Percentiles rank a stretch among this genome's conserved stretches.
Conservation (phyloP, 2,329 filamentous ascomycete species). For the Pezicula radicicola region DNA sequence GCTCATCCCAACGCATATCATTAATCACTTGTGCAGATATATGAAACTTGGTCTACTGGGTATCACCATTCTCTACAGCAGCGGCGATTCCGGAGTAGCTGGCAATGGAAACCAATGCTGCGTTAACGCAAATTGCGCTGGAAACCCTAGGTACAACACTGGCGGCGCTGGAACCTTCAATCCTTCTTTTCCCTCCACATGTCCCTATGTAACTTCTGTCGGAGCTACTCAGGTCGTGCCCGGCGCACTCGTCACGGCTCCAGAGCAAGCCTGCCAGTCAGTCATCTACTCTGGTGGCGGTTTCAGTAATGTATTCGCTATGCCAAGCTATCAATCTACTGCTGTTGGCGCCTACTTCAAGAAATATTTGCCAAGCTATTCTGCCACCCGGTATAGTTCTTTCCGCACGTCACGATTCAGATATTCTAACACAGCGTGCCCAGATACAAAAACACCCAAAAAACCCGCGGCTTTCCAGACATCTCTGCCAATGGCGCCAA, state of each 20-base stretch:
- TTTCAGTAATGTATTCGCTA: constrained; percentile 1
- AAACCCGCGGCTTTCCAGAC: constrained; percentile 46
- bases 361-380: not conserved
- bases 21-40: constrained; percentile 26
- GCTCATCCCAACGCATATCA: not conserved
- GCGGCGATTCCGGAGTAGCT: constrained; percentile 42
- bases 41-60: constrained; percentile 46
- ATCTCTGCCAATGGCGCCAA: constrained; percentile 22
- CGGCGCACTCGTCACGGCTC: constrained; percentile 22
- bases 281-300: constrained; percentile 24
- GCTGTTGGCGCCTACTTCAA: not conserved
- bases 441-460: constrained; percentile 40
- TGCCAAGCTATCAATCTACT: not conserved
- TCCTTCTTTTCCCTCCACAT: constrained; percentile 43
- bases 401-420: constrained; percentile 37
- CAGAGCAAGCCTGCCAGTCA: not conserved
- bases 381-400: not conserved
- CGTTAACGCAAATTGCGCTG: not conserved
- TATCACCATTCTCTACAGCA: constrained; percentile 38
- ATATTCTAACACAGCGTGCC: constrained; percentile 32
- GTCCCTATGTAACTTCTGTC: constrained; percentile 33
- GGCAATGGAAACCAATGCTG: too few species aligned
- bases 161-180: too few species aligned
- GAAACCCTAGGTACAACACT: too few species aligned
- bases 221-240: constrained; percentile 28